Base-by-base conservation (phyloP, 768 basidiomycete species). In the Russula lepida region DNA sequence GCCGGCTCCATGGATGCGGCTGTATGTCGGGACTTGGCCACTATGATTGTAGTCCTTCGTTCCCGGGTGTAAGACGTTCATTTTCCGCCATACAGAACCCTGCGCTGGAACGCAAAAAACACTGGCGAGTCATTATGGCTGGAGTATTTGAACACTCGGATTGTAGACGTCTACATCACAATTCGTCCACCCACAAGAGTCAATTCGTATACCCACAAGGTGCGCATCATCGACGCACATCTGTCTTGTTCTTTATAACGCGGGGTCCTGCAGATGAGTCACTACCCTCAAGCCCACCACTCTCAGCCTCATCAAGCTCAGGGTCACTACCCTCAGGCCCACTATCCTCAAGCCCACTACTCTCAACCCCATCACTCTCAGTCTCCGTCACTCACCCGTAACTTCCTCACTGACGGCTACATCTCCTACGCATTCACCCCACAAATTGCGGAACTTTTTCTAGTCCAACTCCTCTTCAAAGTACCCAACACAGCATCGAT, bases 371-470 rank as follows among this genome's bases (percentile, higher is more conserved):
- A 5, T 9, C 32, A 32, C 32, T 32, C 32, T 32, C n/a, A n/a
- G n/a, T n/a, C n/a, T n/a, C 32, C 9, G 17, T 19, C 17, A 19
- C 17, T 41, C 7, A 41, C 6, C 15, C 30, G 4, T 4, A 37
- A 48, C 23, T 37, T 48, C 27, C 56, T 35, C 27, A 39, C 50
- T 21, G 52, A 63, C 13, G 56, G 64, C 17, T 63, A 57, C 48
- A 52, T 65, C 17, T 17, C 62, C 28, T 23, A 58, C 27, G 63
- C 49, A n/a, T 65, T 65, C 48, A 15, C 4, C 11, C 56, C 64
- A 0, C 51, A 41, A 17, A n/a, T 6, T 43, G 56, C 61, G 23
- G 47, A 51, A 25, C 8, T 21, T 1, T 63, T 63, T 30, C 19
- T 63, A 9, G n/a, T 25, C 23, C 17, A 23, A 19, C 64, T 65